Percentiles rank a stretch among this genome's conserved stretches.
These are phyloP conservation scores for Vitis rotundifolia DNA, from an alignment of 164 flowering plant genomes.

Conservation along the genomic window DNA sequence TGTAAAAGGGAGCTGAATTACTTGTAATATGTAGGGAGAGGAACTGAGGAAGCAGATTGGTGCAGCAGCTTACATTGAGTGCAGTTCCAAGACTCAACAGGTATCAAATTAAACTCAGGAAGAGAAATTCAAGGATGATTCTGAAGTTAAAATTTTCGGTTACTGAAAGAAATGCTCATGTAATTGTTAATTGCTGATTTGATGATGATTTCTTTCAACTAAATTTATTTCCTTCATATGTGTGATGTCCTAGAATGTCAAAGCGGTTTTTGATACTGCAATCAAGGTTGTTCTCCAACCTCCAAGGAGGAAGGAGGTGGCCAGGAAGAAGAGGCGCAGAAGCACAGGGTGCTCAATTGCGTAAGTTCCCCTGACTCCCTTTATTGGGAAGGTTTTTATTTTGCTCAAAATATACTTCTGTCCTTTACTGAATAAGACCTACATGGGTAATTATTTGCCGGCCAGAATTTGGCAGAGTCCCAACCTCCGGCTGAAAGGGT, in stretches of 20 bases:
- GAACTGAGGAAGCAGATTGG: constrained; percentile 97
- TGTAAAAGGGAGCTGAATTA: background rate
- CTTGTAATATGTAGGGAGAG: constrained; percentile 61
- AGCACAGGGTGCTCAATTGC: constrained; percentile 68
- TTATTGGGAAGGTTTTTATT: too few relatives aligned
- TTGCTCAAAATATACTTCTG: too few relatives aligned
- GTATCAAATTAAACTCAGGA: constrained; percentile 26
- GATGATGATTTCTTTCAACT: background rate
- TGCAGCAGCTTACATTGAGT: constrained; percentile 95
- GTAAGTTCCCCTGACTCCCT: constrained; percentile 49
- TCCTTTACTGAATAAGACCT: too few relatives aligned
- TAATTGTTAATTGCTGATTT: background rate
- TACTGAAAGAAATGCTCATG: too few relatives aligned
- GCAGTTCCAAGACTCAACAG: constrained; percentile 99
- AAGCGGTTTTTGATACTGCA: constrained; percentile 98
- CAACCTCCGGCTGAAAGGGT: too few relatives aligned
- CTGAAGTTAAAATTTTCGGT: background rate
- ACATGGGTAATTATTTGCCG: too few relatives aligned
- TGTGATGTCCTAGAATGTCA: constrained; percentile 64
- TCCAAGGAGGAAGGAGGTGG: constrained; percentile 84
- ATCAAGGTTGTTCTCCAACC: constrained; percentile 98
- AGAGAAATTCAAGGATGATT: background rate
- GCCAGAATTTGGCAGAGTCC: too few relatives aligned
- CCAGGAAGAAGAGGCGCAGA: constrained; percentile 59
- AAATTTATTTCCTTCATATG: background rate